These are phyloP conservation scores for Inga laurina DNA, from an alignment of 306 rosid genomes.

Conservation along the genomic window DNA sequence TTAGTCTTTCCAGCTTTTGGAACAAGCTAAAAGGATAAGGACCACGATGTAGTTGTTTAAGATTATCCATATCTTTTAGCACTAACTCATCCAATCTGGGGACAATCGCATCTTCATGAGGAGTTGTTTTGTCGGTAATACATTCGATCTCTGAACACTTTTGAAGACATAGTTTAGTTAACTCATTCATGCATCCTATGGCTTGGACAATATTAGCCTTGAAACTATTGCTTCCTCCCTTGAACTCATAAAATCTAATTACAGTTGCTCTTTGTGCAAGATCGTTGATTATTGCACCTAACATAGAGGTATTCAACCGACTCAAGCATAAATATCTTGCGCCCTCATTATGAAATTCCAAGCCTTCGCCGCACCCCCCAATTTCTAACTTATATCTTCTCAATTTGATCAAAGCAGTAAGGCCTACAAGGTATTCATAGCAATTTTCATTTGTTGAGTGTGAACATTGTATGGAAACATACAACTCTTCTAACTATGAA, in stretches of 20 bases:
- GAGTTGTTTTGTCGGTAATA: not conserved
- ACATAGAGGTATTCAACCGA: not conserved
- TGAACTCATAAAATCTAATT: not conserved
- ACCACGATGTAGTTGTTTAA: not conserved
- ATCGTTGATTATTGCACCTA: not conserved
- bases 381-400: not conserved
- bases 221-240: not conserved
- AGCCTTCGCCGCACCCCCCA: no score
- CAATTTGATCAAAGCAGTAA: not conserved
- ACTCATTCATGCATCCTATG: not conserved
- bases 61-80: not conserved
- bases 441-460: not conserved
- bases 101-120: no score
- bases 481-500: not conserved
- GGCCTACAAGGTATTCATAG: not conserved
- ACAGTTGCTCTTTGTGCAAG: not conserved
- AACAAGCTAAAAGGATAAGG: not conserved
- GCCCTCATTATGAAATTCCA: no score
- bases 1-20: not conserved
- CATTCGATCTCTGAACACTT: not conserved
- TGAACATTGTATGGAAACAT: not conserved
- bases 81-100: no score
- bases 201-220: not conserved
- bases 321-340: not conserved
- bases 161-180: not conserved